Percentiles rank a stretch among this genome's conserved stretches.
Conservation (phyloP, 73 alveolate genomes). For the Tetrahymena malaccensis region DNA sequence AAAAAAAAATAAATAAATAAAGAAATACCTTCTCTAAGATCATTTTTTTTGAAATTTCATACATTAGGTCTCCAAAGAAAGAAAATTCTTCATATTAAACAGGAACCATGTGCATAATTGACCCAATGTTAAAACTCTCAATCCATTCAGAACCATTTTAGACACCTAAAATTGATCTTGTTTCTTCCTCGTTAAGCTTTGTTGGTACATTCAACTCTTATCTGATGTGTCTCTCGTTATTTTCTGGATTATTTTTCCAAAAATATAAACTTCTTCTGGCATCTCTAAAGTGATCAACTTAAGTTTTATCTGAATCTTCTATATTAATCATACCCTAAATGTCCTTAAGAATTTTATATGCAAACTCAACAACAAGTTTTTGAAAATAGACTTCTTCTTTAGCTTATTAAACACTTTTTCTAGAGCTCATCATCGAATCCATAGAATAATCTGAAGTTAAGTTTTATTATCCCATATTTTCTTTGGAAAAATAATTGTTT, state of each 20-base stretch:
- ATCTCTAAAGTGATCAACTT: constrained; percentile 23
- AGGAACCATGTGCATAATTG: constrained; percentile 42
- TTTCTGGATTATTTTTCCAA: constrained; percentile 45
- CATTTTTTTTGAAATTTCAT: constrained; percentile 26
- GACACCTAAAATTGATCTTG: constrained; percentile 29
- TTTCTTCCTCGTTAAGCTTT: constrained; percentile 24
- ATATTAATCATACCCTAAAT: neutral
- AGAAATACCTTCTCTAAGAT: constrained; percentile 14
- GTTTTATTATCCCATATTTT: neutral
- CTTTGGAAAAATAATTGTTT: neutral
- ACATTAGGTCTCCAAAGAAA: constrained; percentile 18
- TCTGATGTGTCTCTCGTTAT: constrained; percentile 34
- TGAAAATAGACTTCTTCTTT: constrained; percentile 35
- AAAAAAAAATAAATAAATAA: neutral
- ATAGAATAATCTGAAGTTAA: neutral
- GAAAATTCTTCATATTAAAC: constrained; percentile 12
- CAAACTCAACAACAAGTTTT: constrained; percentile 23
- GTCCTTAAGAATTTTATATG: constrained; percentile 4
- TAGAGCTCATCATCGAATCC: neutral
- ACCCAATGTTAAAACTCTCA: constrained; percentile 28
- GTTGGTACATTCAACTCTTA: constrained; percentile 15
- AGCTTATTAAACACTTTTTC: neutral
- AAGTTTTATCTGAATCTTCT: constrained; percentile 4
- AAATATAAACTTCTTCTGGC: constrained; percentile 27
- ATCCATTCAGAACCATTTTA: constrained; percentile 40